These are phyloP conservation scores for Vanderwaltozyma verrucispora DNA, from an alignment of 805 yeast genomes.

Conservation along the genomic window DNA sequence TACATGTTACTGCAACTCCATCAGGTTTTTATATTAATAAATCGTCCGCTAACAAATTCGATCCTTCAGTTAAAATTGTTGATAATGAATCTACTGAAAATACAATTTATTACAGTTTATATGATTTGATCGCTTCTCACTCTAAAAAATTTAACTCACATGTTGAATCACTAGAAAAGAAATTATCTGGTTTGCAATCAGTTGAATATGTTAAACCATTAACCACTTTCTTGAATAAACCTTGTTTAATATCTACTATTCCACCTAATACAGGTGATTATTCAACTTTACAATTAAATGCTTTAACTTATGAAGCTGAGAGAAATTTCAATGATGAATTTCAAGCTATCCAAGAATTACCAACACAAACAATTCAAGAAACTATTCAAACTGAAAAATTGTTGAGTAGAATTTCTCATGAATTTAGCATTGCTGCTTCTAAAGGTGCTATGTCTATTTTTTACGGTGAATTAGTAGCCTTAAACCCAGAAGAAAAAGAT, in stretches of 20 bases:
- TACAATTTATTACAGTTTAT: slow-evolving; percentile 35
- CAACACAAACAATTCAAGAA: slow-evolving; percentile 47
- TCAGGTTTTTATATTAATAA: slow-evolving; percentile 74
- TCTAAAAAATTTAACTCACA: slow-evolving; percentile 54
- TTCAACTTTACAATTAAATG: slow-evolving; percentile 44
- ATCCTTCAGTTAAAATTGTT: slow-evolving; percentile 41
- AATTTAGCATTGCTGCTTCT: slow-evolving; percentile 66
- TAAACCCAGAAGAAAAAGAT: slow-evolving; percentile 68
- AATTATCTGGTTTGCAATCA: slow-evolving; percentile 35
- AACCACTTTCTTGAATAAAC: slow-evolving; percentile 49
- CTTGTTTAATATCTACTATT: slow-evolving; percentile 53
- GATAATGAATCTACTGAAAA: slow-evolving; percentile 10
- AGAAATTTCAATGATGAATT: slow-evolving; percentile 90
- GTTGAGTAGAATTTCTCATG: slow-evolving; percentile 58
- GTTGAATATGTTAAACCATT: slow-evolving; percentile 54
- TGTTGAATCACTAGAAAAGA: slow-evolving; percentile 41
- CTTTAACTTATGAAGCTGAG: slow-evolving; percentile 24
- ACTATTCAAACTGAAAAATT: slow-evolving; percentile 68
- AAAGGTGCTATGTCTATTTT: slow-evolving; percentile 71
- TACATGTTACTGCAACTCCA: slow-evolving; percentile 67
- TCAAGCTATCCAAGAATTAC: slow-evolving; percentile 70
- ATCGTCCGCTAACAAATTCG: slow-evolving; percentile 57
- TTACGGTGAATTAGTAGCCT: slow-evolving; percentile 61
- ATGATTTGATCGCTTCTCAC: slow-evolving; percentile 48
- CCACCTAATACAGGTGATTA: slow-evolving; percentile 39